Percentiles rank a stretch among this genome's conserved stretches.
These are phyloP conservation scores for Tetrapyrgos nigripes DNA, from an alignment of 1,284 basidiomycete genomes.

Conservation along the genomic window DNA sequence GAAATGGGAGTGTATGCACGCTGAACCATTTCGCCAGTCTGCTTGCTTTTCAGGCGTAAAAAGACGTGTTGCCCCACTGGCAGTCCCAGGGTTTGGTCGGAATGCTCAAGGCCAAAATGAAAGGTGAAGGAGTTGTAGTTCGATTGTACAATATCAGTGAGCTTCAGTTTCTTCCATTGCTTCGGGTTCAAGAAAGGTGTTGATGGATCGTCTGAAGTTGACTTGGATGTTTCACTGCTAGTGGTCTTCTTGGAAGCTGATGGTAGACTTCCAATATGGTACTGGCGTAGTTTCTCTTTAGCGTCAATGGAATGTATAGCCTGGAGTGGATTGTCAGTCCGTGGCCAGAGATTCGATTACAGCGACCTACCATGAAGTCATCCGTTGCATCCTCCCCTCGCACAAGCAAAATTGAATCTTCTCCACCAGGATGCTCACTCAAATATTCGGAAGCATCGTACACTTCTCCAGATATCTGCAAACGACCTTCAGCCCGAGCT, in stretches of 20 bases:
- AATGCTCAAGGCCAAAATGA: constrained; percentile 55
- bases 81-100: constrained; percentile 60
- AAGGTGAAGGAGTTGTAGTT: constrained; percentile 61
- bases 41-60: constrained; percentile 48
- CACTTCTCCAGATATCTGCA: constrained; percentile 23
- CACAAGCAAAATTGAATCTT: constrained; percentile 62
- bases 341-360: neutral
- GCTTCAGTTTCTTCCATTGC: constrained; percentile 57
- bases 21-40: constrained; percentile 47
- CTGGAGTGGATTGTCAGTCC: constrained; percentile 35
- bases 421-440: constrained; percentile 68
- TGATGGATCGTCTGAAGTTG: neutral
- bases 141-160: constrained; percentile 48
- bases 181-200: constrained; percentile 53
- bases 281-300: constrained; percentile 28
- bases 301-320: constrained; percentile 15
- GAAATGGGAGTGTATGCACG: constrained; percentile 72
- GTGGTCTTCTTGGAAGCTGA: neutral
- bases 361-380: constrained; percentile 48
- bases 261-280: constrained; percentile 51
- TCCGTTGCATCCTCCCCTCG: constrained; percentile 71
- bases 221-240: constrained; percentile 1
- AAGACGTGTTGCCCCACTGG: constrained; percentile 72
- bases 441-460: constrained; percentile 63
- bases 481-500: neutral